A percentile compares a stretch with the other conserved stretches of the same genome.
Conservation (phyloP, 257 asterid genomes). For the Primulina huaijiensis region DNA sequence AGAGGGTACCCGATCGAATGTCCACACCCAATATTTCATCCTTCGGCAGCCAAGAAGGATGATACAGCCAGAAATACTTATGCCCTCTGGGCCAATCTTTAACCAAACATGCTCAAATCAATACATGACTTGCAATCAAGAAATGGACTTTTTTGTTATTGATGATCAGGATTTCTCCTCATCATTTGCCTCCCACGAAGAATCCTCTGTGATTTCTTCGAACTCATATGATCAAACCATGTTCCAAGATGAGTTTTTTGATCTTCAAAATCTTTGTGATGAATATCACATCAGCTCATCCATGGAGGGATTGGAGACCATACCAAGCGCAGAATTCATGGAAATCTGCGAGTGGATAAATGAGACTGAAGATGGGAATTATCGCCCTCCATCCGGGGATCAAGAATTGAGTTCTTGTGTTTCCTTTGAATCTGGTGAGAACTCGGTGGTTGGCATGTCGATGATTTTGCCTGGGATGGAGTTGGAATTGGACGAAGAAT, state of each 20-base stretch:
- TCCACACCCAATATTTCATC: not conserved
- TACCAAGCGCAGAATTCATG: conserved; percentile 23
- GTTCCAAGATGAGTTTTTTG: conserved; percentile 37
- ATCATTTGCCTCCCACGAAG: conserved; percentile 39
- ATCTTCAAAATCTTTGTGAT: conserved; percentile 33
- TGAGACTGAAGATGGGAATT: conserved; percentile 26
- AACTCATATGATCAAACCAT: conserved; percentile 35
- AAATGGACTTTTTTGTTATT: conserved; percentile 24
- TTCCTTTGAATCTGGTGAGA: conserved; percentile 35
- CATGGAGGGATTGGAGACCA: conserved; percentile 31
- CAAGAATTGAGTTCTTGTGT: conserved; percentile 34
- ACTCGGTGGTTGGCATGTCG: conserved; percentile 21
- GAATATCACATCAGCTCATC: conserved; percentile 25
- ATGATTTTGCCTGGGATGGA: conserved; percentile 28
- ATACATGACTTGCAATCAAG: conserved; percentile 25
- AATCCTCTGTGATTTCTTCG: conserved; percentile 43
- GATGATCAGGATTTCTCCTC: conserved; percentile 30
- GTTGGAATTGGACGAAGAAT: conserved; percentile 38
- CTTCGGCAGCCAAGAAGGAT: conserved; percentile 23
- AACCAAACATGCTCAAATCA: conserved; percentile 29
- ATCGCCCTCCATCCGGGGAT: conserved; percentile 32
- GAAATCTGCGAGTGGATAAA: conserved; percentile 45
- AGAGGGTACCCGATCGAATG: not conserved
- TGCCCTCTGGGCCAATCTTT: conserved; percentile 41
- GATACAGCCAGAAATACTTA: conserved; percentile 47